A percentile compares a stretch with the other conserved stretches of the same genome.
phyloP scores from a whole-genome alignment of 768 basidiomycete species.

The Chalciporus piperatus region DNA sequence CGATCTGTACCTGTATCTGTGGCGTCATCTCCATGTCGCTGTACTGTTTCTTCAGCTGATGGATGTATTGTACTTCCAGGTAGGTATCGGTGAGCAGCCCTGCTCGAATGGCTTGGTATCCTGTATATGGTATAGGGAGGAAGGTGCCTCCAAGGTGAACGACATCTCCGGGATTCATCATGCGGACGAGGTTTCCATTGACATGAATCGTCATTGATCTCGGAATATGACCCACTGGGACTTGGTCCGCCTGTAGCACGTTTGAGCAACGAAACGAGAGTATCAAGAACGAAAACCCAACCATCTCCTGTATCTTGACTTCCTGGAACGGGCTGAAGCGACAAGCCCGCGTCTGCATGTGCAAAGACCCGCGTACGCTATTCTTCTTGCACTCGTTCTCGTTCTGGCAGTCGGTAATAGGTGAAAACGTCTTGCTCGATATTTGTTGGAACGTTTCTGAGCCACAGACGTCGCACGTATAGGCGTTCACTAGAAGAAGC shows the following conservation, averaged over 20 bases:
- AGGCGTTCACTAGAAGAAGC: slow-evolving; percentile 93
- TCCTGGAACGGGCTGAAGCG: slow-evolving; percentile 98
- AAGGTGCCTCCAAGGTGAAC: slow-evolving; percentile 96
- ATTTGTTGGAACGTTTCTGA: slow-evolving; percentile 99
- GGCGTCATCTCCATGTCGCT: slow-evolving; percentile 91
- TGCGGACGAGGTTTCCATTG: slow-evolving; percentile 83
- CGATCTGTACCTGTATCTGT: slow-evolving; percentile 68
- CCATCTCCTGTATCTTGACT: slow-evolving; percentile 99
- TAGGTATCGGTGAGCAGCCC: slow-evolving; percentile 97
- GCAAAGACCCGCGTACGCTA: slow-evolving; percentile 80
- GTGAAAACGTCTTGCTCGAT: slow-evolving; percentile 84
- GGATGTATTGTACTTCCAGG: slow-evolving; percentile 85
- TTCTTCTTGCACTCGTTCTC: slow-evolving; percentile 84
- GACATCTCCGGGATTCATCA: slow-evolving; percentile 94
- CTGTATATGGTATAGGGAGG: slow-evolving; percentile 96
- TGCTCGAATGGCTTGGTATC: slow-evolving; percentile 94
- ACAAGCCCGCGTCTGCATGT: slow-evolving; percentile 98
- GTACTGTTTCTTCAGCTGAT: slow-evolving; percentile 98
- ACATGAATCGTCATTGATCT: slow-evolving; percentile 98
- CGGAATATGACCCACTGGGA: slow-evolving; percentile 98
- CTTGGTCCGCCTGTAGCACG: slow-evolving; percentile 82
- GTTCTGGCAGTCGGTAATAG: slow-evolving; percentile 86
- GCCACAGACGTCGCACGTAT: slow-evolving; percentile 97
- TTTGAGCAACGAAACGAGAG: slow-evolving; percentile 7
- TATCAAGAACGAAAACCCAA: slow-evolving; percentile 27